Percentiles rank a stretch among this genome's conserved stretches.
Evolutionary conservation across 1,284 basidiomycete species (phyloP).

Genomic region (Leccinum pachyderme): DNA sequence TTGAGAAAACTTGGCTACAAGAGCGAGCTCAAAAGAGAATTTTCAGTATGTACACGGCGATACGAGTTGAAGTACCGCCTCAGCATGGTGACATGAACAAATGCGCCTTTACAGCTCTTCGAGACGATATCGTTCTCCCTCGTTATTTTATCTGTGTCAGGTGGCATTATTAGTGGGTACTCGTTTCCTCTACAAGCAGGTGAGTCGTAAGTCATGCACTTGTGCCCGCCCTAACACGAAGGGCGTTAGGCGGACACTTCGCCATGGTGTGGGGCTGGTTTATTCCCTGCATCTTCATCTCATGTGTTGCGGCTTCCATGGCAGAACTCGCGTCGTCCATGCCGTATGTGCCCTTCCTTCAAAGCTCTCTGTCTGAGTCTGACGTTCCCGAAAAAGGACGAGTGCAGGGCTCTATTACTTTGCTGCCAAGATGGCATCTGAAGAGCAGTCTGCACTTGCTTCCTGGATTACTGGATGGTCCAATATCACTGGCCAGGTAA

Average conservation of each 20-base stretch:
- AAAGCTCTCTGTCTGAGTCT: background rate
- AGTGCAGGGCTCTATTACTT: slow-evolving; percentile 71
- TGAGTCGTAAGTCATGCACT: slow-evolving; percentile 17
- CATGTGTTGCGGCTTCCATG: slow-evolving; percentile 60
- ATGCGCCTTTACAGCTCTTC: slow-evolving; percentile 38
- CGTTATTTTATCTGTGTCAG: slow-evolving; percentile 68
- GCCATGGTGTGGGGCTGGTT: slow-evolving; percentile 69
- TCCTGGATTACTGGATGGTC: slow-evolving; percentile 68
- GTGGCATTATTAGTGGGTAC: slow-evolving; percentile 61
- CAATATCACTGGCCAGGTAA: slow-evolving; percentile 53
- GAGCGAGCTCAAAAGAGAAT: slow-evolving; percentile 70
- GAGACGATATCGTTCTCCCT: slow-evolving; percentile 66
- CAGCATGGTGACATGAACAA: background rate
- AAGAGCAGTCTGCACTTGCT: slow-evolving; percentile 52
- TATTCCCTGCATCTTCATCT: slow-evolving; percentile 60
- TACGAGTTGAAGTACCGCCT: background rate
- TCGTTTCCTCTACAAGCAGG: slow-evolving; percentile 59
- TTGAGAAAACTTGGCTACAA: slow-evolving; percentile 70
- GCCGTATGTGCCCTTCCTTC: slow-evolving; percentile 50
- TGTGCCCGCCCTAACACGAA: background rate
- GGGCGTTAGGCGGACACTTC: slow-evolving; percentile 55
- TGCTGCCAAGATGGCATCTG: slow-evolving; percentile 62
- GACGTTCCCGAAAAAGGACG: slow-evolving; percentile 38
- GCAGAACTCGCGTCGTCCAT: slow-evolving; percentile 69
- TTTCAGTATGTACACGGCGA: slow-evolving; percentile 46